Base-by-base conservation (phyloP, 139 green algal genomes). In the Astrephomene gubernaculifera region DNA sequence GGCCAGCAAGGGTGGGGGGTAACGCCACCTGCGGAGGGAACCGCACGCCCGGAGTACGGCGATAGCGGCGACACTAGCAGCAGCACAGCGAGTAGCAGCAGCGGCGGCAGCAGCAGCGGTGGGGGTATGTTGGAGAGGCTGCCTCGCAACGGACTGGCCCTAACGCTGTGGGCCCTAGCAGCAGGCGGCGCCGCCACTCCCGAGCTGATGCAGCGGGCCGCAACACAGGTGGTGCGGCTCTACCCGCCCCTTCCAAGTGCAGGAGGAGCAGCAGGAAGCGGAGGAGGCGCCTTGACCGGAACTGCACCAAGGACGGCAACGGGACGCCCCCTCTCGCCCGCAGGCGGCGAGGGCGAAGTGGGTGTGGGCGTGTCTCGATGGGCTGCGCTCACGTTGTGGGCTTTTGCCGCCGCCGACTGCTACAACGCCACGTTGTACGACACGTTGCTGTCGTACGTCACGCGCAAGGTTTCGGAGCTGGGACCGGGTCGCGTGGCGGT, bases 341-440 rank as follows among this genome's bases (percentile, higher is more conserved):
- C 71, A 4, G 45, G 1, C 1, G 7, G 2, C 7, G 1, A 0
- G 31, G 38, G 12, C 22, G 45, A 31, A 31, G 43, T n/a, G 33
- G 44, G 52, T 1, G 36, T 25, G 73, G 53, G 22, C 38, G 33
- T 12, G 25, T 57, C 76, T 8, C 78, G 61, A 41, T 84, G 78
- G 78, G 78, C 78, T 2, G 78, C 78, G 36, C 78, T 84, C n/a
- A 43, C 52, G 22, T 63, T 84, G 33, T 84, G 78, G 78, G 43
- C 78, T 43, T 84, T 84, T 31, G 78, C 78, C 22, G 78, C 78
- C 3, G 41, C 78, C 24, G 63, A 84, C 78, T 74, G 63, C 78
- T 84, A 84, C 78, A 67, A 39, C 31, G 27, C 63, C 2, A 4
- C 19, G 21, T 44, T 84, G 78, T 84, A 84, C 78, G 78, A 84